Conservation (phyloP, 208 protist species). For the Porcisia deanei region DNA sequence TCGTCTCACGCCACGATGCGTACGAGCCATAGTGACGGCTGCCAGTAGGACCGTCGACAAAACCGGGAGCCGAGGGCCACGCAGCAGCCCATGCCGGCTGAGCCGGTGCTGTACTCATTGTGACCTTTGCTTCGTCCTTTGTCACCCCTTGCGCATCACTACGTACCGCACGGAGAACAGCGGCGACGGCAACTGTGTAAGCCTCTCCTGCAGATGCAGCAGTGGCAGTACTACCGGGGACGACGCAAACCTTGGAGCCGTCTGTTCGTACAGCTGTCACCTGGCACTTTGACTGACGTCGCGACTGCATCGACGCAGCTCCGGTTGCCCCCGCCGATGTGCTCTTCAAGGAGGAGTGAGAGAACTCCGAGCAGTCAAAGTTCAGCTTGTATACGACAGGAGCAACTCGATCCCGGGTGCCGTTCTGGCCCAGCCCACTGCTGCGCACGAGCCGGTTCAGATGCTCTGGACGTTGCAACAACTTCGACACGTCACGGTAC, state of each 20-base stretch:
- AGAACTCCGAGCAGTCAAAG: conserved; percentile 4
- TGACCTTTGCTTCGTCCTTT: neutral
- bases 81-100: neutral
- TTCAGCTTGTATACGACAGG: conserved; percentile 9
- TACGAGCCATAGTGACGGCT: conserved; percentile 13
- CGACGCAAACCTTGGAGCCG: conserved; percentile 12
- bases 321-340: neutral
- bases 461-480: conserved; percentile 21
- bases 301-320: neutral
- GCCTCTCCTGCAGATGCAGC: conserved; percentile 14
- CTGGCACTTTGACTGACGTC: neutral
- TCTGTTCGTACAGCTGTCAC: conserved; percentile 1
- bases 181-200: conserved; percentile 12
- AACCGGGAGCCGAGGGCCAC: neutral
- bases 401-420: neutral
- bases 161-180: conserved; percentile 8
- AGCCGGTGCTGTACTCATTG: neutral
- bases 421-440: neutral
- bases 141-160: neutral
- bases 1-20: conserved; percentile 37
- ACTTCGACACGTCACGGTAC: conserved; percentile 31
- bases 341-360: neutral
- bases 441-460: conserved; percentile 13
- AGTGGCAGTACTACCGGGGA: conserved; percentile 3
- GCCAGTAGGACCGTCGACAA: neutral